These are phyloP conservation scores for Starmerella bombicola DNA, from an alignment of 805 yeast species.

Conservation along the genomic window DNA sequence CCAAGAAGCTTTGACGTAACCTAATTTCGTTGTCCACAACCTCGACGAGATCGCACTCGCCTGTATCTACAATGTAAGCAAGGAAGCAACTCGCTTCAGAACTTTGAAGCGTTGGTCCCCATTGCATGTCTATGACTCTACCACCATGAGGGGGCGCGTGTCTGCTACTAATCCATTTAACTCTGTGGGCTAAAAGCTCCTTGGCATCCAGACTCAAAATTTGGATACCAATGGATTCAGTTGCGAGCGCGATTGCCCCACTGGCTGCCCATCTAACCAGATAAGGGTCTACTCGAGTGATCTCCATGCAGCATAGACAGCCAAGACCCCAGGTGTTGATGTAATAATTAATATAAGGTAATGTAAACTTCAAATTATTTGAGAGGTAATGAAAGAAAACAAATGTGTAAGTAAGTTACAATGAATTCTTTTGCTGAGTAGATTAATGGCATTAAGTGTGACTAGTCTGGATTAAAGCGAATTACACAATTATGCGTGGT, in stretches of 20 bases:
- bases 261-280: constrained; percentile 13
- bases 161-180: constrained; percentile 8
- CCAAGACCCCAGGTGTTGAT: too few relatives aligned
- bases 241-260: constrained; percentile 15
- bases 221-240: constrained; percentile 9
- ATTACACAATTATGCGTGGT: constrained; percentile 16
- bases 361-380: too few relatives aligned
- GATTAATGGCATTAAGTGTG: too few relatives aligned
- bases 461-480: too few relatives aligned
- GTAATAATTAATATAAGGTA: too few relatives aligned
- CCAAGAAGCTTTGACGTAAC: not conserved
- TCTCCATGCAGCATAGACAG: constrained; percentile 13
- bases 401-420: too few relatives aligned
- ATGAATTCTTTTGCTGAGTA: too few relatives aligned
- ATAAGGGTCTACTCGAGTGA: constrained; percentile 17
- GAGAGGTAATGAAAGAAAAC: not conserved
- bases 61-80: constrained; percentile 9
- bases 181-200: constrained; percentile 1
- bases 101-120: constrained; percentile 8
- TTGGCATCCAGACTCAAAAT: constrained; percentile 7
- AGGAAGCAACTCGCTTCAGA: constrained; percentile 4
- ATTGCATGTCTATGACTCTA: constrained; percentile 11
- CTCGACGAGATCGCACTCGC: constrained; percentile 6
- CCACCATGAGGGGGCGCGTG: not conserved
- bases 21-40: not conserved